These are phyloP conservation scores for Ceratocystis harringtonii DNA, from an alignment of 2,329 filamentous ascomycete species.

Conservation along the genomic window DNA sequence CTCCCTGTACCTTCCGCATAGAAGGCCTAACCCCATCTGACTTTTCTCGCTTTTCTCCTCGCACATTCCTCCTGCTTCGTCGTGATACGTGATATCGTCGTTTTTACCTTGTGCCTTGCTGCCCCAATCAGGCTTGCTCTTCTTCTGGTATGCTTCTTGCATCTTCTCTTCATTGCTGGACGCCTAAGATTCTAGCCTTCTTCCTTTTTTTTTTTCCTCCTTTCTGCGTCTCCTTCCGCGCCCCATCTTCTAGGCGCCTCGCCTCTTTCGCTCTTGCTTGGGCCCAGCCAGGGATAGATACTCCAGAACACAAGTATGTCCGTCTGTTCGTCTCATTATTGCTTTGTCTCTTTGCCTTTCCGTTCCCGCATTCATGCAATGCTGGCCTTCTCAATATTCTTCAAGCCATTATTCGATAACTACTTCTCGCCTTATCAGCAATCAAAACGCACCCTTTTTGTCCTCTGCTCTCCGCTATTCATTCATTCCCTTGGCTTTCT, in stretches of 20 bases:
- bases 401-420: no score
- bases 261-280: background rate
- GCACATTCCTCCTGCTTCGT: background rate
- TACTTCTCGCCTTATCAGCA: no score
- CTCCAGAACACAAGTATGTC: background rate
- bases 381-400: no score
- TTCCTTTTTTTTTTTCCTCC: background rate
- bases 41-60: background rate
- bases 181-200: background rate
- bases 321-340: background rate
- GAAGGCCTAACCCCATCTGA: background rate
- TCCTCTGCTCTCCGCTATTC: background rate
- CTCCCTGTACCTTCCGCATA: background rate
- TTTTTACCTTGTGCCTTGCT: background rate
- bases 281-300: background rate
- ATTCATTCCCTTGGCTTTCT: constrained; percentile 11
- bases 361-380: background rate
- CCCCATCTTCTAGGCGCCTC: background rate
- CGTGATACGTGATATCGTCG: background rate
- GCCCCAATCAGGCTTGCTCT: background rate
- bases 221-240: background rate
- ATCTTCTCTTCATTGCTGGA: background rate
- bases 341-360: background rate
- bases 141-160: background rate
- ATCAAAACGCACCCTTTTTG: background rate